A percentile compares a stretch with the other conserved stretches of the same genome.
phyloP scores from a whole-genome alignment of 1,284 basidiomycete species.

The Ustilago curta region DNA sequence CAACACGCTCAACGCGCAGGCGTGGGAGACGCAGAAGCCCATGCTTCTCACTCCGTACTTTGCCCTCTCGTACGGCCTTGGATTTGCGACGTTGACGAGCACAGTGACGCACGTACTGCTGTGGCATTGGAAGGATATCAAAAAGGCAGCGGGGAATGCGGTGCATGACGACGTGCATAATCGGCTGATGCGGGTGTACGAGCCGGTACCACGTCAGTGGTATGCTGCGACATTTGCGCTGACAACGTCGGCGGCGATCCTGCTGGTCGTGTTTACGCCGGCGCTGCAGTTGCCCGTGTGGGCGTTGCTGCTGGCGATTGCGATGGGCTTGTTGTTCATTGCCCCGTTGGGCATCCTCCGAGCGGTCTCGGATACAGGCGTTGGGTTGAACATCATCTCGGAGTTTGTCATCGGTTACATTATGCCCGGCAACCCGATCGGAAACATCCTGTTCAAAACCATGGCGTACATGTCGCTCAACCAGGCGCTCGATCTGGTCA shows the following conservation, averaged over 20 bases:
- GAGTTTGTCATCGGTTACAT: conserved; percentile 72
- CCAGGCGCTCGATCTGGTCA: conserved; percentile 70
- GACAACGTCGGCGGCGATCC: conserved; percentile 67
- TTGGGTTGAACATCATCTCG: conserved; percentile 71
- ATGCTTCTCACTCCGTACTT: conserved; percentile 72
- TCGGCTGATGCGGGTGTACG: conserved; percentile 65
- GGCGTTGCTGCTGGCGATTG: conserved; percentile 71
- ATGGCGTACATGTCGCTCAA: conserved; percentile 71
- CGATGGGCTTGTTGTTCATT: conserved; percentile 70
- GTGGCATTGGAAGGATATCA: conserved; percentile 73
- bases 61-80: conserved; percentile 70
- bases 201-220: conserved; percentile 64
- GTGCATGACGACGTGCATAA: conserved; percentile 68
- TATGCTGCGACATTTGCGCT: conserved; percentile 62
- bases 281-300: conserved; percentile 72
- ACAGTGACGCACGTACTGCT: conserved; percentile 72
- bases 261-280: conserved; percentile 71
- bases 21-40: conserved; percentile 70
- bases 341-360: conserved; percentile 71
- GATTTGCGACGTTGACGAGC: conserved; percentile 72
- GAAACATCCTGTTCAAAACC: conserved; percentile 70
- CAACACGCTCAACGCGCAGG: conserved; percentile 71
- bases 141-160: conserved; percentile 69
- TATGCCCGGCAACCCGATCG: conserved; percentile 73
- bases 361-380: conserved; percentile 72